Percentiles rank a stretch among this genome's conserved stretches.
These are phyloP conservation scores for Solioccasus polychromus DNA, from an alignment of 768 basidiomycete genomes.

Conservation along the genomic window DNA sequence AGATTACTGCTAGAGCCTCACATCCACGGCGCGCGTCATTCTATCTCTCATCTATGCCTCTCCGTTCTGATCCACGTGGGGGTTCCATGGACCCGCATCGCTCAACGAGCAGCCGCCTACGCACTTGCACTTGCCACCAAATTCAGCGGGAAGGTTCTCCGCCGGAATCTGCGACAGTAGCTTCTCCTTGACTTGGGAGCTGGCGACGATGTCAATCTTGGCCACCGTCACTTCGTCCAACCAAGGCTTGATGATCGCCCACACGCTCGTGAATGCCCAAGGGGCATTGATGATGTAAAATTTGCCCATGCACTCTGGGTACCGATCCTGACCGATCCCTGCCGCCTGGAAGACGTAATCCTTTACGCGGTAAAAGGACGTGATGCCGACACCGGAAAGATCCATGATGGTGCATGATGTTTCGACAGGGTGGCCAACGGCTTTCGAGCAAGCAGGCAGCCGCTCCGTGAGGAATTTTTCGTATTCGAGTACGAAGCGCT, in stretches of 20 bases:
- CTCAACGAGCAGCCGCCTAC: slow-evolving; percentile 78
- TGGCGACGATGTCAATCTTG: slow-evolving; percentile 91
- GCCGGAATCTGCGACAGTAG: slow-evolving; percentile 78
- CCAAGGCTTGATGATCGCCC: slow-evolving; percentile 89
- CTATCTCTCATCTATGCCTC: slow-evolving; percentile 17
- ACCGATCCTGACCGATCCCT: slow-evolving; percentile 83
- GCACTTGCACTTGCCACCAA: slow-evolving; percentile 83
- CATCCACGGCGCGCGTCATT: neutral
- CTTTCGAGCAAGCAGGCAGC: slow-evolving; percentile 71
- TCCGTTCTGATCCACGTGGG: slow-evolving; percentile 14
- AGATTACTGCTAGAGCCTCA: slow-evolving; percentile 23
- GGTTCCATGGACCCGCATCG: slow-evolving; percentile 92
- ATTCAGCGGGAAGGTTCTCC: slow-evolving; percentile 80
- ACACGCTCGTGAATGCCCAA: slow-evolving; percentile 87
- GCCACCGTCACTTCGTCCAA: slow-evolving; percentile 91
- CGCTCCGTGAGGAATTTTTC: slow-evolving; percentile 82
- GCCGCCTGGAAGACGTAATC: slow-evolving; percentile 81
- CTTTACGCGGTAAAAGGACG: slow-evolving; percentile 88
- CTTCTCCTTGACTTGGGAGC: slow-evolving; percentile 61
- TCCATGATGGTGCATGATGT: slow-evolving; percentile 98
- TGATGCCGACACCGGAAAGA: slow-evolving; percentile 64
- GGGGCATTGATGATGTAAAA: slow-evolving; percentile 99
- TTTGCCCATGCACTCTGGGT: slow-evolving; percentile 94
- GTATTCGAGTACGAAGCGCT: slow-evolving; percentile 90
- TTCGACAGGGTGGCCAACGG: slow-evolving; percentile 84